Conservation (phyloP, 495 filamentous ascomycete species). For the Hypoxylon perforatum region DNA sequence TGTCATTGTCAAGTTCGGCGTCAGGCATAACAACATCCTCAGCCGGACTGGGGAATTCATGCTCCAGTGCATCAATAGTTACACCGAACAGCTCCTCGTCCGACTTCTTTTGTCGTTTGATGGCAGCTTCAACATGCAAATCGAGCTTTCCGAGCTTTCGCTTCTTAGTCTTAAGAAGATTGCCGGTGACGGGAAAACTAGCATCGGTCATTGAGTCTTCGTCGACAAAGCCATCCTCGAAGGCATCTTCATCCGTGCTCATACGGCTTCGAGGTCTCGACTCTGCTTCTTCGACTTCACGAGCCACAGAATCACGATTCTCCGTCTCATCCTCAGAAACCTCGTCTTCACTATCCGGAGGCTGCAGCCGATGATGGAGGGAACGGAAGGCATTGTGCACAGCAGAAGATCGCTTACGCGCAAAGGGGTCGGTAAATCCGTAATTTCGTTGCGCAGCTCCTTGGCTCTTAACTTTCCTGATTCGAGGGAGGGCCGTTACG, state of each 20-base stretch:
- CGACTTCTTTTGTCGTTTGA: conserved; percentile 78
- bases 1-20: conserved; percentile 47
- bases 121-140: conserved; percentile 66
- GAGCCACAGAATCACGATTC: conserved; percentile 63
- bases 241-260: conserved; percentile 72
- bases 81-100: conserved; percentile 81
- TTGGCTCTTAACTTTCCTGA: conserved; percentile 70
- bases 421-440: conserved; percentile 81
- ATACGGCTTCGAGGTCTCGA: conserved; percentile 83
- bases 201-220: conserved; percentile 68
- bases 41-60: conserved; percentile 54
- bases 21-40: conserved; percentile 55
- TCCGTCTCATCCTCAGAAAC: conserved; percentile 60
- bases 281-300: conserved; percentile 84
- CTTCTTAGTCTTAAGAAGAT: conserved; percentile 65
- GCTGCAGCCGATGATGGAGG: conserved; percentile 64
- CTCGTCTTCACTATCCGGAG: conserved; percentile 69
- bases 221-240: conserved; percentile 70
- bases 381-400: conserved; percentile 56
- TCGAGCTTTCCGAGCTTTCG: conserved; percentile 79
- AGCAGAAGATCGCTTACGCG: conserved; percentile 70
- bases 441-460: conserved; percentile 69
- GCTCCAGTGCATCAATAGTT: conserved; percentile 63
- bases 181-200: conserved; percentile 60
- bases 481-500: conserved; percentile 74